Percentiles rank a stretch among this genome's conserved stretches.
Evolutionary conservation across 2,329 filamentous ascomycete species (phyloP).

Genomic region (Arthrocladium fulminans): DNA sequence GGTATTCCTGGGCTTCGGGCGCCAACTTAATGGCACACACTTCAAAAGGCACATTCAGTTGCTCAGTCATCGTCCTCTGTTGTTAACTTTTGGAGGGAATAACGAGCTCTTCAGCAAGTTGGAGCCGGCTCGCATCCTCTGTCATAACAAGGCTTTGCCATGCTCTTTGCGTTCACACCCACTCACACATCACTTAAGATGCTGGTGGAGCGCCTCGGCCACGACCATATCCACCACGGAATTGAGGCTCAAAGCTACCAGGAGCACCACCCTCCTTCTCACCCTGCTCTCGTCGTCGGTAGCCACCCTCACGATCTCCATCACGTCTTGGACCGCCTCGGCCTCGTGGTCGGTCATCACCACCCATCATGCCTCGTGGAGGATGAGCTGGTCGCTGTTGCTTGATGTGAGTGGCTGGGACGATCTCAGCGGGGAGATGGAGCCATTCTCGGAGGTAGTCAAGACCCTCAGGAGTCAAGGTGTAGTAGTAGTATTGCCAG

Average conservation of each 20-base stretch:
- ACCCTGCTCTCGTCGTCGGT: slow-evolving; percentile 81
- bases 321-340: slow-evolving; percentile 53
- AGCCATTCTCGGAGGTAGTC: slow-evolving; percentile 99
- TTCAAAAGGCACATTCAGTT: too few relatives aligned
- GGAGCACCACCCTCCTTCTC: slow-evolving; percentile 88
- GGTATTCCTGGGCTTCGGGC: too few relatives aligned
- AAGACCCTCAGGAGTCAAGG: slow-evolving; percentile 97
- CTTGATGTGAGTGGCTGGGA: slow-evolving; percentile 99
- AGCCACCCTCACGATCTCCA: slow-evolving; percentile 68
- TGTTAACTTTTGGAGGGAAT: too few relatives aligned
- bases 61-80: too few relatives aligned
- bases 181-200: slow-evolving; percentile 12
- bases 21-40: too few relatives aligned
- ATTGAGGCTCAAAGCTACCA: slow-evolving; percentile 84
- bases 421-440: slow-evolving; percentile 98
- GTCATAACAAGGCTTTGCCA: too few relatives aligned
- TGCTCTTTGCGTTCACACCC: too few relatives aligned
- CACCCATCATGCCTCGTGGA: slow-evolving; percentile 95
- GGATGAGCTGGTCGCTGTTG: slow-evolving; percentile 91
- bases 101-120: too few relatives aligned
- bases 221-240: slow-evolving; percentile 86
- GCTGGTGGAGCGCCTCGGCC: slow-evolving; percentile 61
- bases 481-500: slow-evolving; percentile 99
- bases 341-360: slow-evolving; percentile 68
- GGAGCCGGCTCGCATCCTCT: too few relatives aligned